These are phyloP conservation scores for Pseudevernia furfuracea DNA, from an alignment of 495 filamentous ascomycete species.

Conservation along the genomic window DNA sequence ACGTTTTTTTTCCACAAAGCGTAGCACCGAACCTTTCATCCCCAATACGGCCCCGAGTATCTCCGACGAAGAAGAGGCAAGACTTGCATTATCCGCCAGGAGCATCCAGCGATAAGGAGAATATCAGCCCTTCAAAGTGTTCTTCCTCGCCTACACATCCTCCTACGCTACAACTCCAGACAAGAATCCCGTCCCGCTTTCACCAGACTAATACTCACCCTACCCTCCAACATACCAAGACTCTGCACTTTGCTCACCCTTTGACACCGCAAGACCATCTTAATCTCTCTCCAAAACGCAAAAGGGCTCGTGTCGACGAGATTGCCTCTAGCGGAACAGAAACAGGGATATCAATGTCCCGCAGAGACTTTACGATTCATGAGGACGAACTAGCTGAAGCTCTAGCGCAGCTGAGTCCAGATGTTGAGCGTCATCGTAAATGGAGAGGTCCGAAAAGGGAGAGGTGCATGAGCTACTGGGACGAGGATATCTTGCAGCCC, in stretches of 20 bases:
- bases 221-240: not conserved
- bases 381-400: constrained; percentile 13
- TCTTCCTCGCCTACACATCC: constrained; percentile 3
- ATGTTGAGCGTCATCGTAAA: constrained; percentile 22
- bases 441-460: constrained; percentile 21
- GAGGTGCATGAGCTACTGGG: constrained; percentile 25
- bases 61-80: not conserved
- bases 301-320: constrained; percentile 4
- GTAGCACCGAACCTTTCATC: not conserved
- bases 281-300: constrained; percentile 14
- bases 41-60: not conserved
- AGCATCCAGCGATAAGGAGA: constrained; percentile 22
- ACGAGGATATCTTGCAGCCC: constrained; percentile 19
- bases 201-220: not conserved
- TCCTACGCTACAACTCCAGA: not conserved
- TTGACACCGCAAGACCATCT: constrained; percentile 14
- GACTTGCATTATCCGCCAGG: not conserved
- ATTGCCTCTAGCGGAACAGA: not conserved
- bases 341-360: not conserved
- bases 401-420: constrained; percentile 20
- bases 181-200: constrained; percentile 10
- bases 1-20: not conserved
- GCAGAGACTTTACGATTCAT: constrained; percentile 16
- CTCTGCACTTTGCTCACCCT: constrained; percentile 6
- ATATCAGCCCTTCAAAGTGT: constrained; percentile 7